Base-by-base conservation (phyloP, 169 alveolate genomes). In the Eimeria sp. region DNA sequence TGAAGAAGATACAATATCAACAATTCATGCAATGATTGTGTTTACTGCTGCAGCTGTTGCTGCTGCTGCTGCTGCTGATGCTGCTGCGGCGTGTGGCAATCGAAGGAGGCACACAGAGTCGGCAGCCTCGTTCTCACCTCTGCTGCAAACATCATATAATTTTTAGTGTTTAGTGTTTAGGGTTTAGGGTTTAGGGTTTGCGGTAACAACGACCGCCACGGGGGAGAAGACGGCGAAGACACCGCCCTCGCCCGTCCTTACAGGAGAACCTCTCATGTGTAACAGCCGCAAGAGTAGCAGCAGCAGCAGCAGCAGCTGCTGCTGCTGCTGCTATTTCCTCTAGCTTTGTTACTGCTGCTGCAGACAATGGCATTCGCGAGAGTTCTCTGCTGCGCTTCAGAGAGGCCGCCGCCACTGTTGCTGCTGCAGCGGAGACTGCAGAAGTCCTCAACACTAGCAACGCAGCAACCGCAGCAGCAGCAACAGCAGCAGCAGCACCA, bases 251-350 rank as follows among this genome's bases (percentile, higher is more conserved):
- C 40, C 40, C 40, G 40, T 34, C 40, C 40, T 2, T n/a, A 13
- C 82, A 72, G 82, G 45, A 72, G 27, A 30, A 72, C 45, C 82
- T 20, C 18, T 61, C 30, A 18, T 25, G 25, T 20, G 72, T 3
- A 25, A 16, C 72, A 61, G 25, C 72, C 2, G 72, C 18, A 61
- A 18, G 72, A 16, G 7, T 61, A 72, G 82, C 2, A n/a, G 82
- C 45, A 72, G 82, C 82, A 72, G 82, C 82, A 72, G 82, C 82
- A 72, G 82, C 16, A 72, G 43, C 45, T n/a, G 72, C 72, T 61
- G 18, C 18, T 61, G 72, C 72, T 61, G 72, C 72, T 61, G 72
- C 82, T 72, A 20, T 61, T 61, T 61, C 72, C 1, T 61, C 72
- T 61, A 25, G 72, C 18, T 61, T 61, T 1, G 2, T 20, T 25